phyloP scores from a whole-genome alignment of 441 rosid genomes.

The Theobroma grandiflorum region DNA sequence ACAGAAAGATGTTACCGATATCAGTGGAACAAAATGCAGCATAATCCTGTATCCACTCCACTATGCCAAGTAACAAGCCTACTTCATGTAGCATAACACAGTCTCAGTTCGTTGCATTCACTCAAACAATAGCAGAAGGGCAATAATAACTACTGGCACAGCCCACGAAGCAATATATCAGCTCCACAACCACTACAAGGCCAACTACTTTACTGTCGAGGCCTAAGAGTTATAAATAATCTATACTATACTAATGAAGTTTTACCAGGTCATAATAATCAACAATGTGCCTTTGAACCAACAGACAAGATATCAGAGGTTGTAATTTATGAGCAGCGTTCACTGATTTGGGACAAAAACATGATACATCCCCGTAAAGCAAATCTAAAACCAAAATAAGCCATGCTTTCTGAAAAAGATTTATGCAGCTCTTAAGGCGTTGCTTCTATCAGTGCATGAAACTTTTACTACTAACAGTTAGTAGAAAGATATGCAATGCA shows the following conservation, averaged over 20 bases:
- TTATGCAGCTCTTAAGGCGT: constrained; percentile 7
- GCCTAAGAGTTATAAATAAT: neutral
- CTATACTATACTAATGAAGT: neutral
- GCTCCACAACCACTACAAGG: constrained; percentile 61
- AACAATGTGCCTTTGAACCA: constrained; percentile 9
- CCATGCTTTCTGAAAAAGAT: neutral
- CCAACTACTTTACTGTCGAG: neutral
- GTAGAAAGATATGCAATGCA: constrained; percentile 34
- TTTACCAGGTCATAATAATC: constrained; percentile 4
- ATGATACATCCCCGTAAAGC: neutral
- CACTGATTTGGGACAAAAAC: neutral
- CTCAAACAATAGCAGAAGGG: constrained; percentile 60
- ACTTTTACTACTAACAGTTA: neutral
- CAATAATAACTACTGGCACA: constrained; percentile 75
- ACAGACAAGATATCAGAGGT: neutral
- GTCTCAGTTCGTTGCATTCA: constrained; percentile 68
- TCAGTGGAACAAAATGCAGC: constrained; percentile 46
- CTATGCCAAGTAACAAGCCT: constrained; percentile 81
- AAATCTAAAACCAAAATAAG: constrained; percentile 11
- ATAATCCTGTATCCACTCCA: constrained; percentile 84
- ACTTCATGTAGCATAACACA: constrained; percentile 85
- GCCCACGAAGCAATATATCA: constrained; percentile 79
- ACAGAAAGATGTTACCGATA: constrained; percentile 29
- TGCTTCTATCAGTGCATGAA: constrained; percentile 11
- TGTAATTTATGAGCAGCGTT: neutral